Evolutionary conservation across 169 alveolate species (phyloP).

Genomic region (Cystoisospora suis): DNA sequence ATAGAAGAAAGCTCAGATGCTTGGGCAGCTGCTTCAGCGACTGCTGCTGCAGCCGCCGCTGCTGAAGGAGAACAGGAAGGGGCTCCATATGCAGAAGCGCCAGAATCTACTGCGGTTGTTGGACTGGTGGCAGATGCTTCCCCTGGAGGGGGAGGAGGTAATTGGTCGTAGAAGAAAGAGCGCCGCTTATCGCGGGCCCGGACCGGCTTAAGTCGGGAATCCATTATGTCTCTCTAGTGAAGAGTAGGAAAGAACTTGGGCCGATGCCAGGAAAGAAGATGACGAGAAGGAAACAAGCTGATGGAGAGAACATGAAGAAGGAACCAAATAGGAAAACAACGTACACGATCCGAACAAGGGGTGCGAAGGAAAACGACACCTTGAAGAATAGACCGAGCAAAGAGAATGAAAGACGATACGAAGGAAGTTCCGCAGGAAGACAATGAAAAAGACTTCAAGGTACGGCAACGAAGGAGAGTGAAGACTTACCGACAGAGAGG

Average conservation of each 20-base stretch:
- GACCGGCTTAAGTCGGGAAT: slow-evolving; percentile 4
- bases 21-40: slow-evolving; percentile 1
- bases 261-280: background rate
- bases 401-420: background rate
- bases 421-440: background rate
- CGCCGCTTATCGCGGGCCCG: slow-evolving; percentile 30
- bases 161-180: slow-evolving; percentile 34
- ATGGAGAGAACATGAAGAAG: background rate
- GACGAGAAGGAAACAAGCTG: background rate
- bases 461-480: too few relatives aligned
- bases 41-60: slow-evolving; percentile 34
- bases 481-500: too few relatives aligned
- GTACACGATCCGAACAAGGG: background rate
- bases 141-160: background rate
- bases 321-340: background rate
- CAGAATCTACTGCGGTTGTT: background rate
- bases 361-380: background rate
- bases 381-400: background rate
- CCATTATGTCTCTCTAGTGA: background rate
- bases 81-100: too few relatives aligned
- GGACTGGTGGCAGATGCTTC: background rate
- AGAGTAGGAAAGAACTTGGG: background rate
- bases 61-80: slow-evolving; percentile 1
- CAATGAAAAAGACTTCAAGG: too few relatives aligned
- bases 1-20: background rate